Percentiles rank a stretch among this genome's conserved stretches.
phyloP scores from a whole-genome alignment of 2,329 filamentous ascomycete genomes.

The Nectriaceae sp. region DNA sequence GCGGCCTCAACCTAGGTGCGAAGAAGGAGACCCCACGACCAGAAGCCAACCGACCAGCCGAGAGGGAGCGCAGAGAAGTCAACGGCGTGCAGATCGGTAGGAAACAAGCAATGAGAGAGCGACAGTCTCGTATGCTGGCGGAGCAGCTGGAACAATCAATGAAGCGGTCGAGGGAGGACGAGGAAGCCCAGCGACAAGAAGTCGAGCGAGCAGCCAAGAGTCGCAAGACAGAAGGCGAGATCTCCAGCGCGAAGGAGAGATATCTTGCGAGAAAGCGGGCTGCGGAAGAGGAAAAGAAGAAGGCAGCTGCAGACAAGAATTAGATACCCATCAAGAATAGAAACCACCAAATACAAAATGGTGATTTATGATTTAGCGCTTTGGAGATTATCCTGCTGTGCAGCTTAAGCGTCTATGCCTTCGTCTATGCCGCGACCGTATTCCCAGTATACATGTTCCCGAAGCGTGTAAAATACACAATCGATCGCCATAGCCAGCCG shows the following conservation, averaged over 20 bases:
- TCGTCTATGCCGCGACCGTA: slow-evolving; percentile 12
- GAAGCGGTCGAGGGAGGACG: slow-evolving; percentile 71
- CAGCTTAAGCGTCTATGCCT: slow-evolving; percentile 20
- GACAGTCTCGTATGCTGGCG: slow-evolving; percentile 78
- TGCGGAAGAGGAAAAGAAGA: slow-evolving; percentile 68
- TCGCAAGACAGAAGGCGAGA: slow-evolving; percentile 74
- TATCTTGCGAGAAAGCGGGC: slow-evolving; percentile 78
- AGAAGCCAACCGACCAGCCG: slow-evolving; percentile 23
- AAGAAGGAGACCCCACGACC: slow-evolving; percentile 55
- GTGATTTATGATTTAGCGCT: slow-evolving; percentile 18
- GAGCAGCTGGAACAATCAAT: slow-evolving; percentile 73
- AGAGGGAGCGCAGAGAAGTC: slow-evolving; percentile 37
- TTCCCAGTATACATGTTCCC: neutral
- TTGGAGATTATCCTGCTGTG: slow-evolving; percentile 16
- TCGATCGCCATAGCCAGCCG: slow-evolving; percentile 2
- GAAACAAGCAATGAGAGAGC: slow-evolving; percentile 70
- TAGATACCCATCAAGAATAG: slow-evolving; percentile 32
- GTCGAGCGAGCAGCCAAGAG: slow-evolving; percentile 71
- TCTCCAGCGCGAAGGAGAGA: slow-evolving; percentile 76
- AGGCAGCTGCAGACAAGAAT: slow-evolving; percentile 34
- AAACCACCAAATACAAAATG: slow-evolving; percentile 4
- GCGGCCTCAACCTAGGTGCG: slow-evolving; percentile 72
- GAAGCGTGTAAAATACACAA: neutral
- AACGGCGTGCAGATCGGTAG: slow-evolving; percentile 47
- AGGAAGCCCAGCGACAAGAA: slow-evolving; percentile 63